These are phyloP conservation scores for Talaromyces nanjingensis DNA, from an alignment of 495 filamentous ascomycete species.

Conservation along the genomic window DNA sequence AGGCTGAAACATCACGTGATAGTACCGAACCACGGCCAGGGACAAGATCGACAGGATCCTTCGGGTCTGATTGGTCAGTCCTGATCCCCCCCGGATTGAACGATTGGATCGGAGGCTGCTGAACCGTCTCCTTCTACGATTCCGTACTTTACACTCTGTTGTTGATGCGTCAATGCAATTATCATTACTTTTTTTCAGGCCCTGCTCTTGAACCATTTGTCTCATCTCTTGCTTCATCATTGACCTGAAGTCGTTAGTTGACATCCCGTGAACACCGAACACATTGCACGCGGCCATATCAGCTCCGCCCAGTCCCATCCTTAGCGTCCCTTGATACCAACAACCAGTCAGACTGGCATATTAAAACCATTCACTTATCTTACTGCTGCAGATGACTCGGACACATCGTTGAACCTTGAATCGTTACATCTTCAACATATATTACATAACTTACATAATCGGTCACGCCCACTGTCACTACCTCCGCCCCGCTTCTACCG, in stretches of 20 bases:
- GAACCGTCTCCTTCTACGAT: not conserved
- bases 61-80: too few relatives aligned
- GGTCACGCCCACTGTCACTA: slow-evolving; percentile 1
- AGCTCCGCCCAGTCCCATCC: not conserved
- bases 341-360: not conserved
- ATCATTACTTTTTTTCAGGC: not conserved
- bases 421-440: not conserved
- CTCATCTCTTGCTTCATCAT: not conserved
- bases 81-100: not conserved
- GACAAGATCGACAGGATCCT: too few relatives aligned
- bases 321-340: not conserved
- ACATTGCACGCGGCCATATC: slow-evolving; percentile 2
- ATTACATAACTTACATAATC: not conserved
- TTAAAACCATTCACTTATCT: not conserved
- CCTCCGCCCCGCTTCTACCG: not conserved
- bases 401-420: not conserved
- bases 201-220: not conserved
- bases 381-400: not conserved
- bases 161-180: not conserved
- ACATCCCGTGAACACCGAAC: not conserved
- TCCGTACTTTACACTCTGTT: not conserved
- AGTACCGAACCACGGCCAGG: not conserved
- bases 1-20: not conserved
- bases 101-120: not conserved
- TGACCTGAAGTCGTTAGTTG: not conserved